Evolutionary conservation across 176 grass and related monocot species (phyloP).

Genomic region (Elaeis guineensis): DNA sequence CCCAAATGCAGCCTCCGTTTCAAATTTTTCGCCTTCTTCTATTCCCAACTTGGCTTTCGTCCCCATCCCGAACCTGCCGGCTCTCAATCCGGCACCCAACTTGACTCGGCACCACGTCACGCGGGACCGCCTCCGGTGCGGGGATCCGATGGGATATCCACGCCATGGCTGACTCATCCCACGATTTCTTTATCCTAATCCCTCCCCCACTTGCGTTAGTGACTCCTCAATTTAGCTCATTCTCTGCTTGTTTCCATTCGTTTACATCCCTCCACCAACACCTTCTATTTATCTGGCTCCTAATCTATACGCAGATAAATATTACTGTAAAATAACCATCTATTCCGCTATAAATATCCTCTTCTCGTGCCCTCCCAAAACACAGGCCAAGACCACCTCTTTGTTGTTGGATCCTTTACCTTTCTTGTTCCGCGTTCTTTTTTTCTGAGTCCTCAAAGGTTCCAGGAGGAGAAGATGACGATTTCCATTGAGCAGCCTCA

Average conservation of each 20-base stretch:
- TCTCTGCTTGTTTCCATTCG: neutral
- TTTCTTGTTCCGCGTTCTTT: neutral
- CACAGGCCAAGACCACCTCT: neutral
- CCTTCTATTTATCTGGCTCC: no score
- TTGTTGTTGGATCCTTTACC: conserved; percentile 14
- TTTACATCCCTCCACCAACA: neutral
- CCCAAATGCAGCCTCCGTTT: no score
- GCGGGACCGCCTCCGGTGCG: no score
- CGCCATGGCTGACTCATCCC: conserved; percentile 50
- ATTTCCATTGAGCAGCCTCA: conserved; percentile 58
- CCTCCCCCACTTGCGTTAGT: neutral
- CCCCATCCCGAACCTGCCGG: neutral
- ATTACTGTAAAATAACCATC: no score
- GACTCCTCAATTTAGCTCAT: neutral
- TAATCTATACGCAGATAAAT: no score
- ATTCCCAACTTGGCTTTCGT: no score
- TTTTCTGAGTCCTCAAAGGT: neutral
- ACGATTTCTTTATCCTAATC: neutral
- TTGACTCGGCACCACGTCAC: neutral
- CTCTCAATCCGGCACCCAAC: neutral
- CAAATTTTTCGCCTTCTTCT: no score
- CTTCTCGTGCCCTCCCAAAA: no score
- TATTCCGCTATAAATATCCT: no score
- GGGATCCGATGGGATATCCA: conserved; percentile 19
- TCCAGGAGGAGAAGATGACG: conserved; percentile 38